Conservation (phyloP, 2,329 filamentous ascomycete genomes). For the Cyphellophora europaea region DNA sequence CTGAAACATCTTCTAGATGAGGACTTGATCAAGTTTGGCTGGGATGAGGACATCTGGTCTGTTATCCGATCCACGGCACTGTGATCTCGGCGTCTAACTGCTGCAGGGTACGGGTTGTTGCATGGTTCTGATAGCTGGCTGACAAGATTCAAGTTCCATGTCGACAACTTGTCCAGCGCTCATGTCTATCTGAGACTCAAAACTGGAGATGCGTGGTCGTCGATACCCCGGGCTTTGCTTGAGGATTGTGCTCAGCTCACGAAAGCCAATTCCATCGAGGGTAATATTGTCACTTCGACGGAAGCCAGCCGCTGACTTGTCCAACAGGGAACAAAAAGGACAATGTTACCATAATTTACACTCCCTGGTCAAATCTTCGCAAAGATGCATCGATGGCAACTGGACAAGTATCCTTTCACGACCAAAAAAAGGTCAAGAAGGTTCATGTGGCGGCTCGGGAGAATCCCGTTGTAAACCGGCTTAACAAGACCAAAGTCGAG, state of each 20-base stretch:
- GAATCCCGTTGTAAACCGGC: conserved; percentile 88
- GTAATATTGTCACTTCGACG: conserved; percentile 31
- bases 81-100: too few relatives aligned
- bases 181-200: conserved; percentile 88
- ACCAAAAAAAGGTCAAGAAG: conserved; percentile 71
- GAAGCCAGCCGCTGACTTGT: neutral
- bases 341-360: conserved; percentile 94
- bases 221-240: conserved; percentile 64
- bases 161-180: conserved; percentile 90
- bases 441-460: conserved; percentile 71
- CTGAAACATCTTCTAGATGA: conserved; percentile 56
- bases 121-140: too few relatives aligned
- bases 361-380: conserved; percentile 90
- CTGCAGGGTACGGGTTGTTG: too few relatives aligned
- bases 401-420: conserved; percentile 91
- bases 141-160: conserved; percentile 63
- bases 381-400: conserved; percentile 94
- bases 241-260: conserved; percentile 92
- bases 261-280: conserved; percentile 98
- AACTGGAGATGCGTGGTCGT: conserved; percentile 74
- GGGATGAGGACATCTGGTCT: conserved; percentile 92
- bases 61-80: too few relatives aligned
- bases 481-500: conserved; percentile 93
- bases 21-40: conserved; percentile 87
- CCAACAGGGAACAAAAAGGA: conserved; percentile 98